These are phyloP conservation scores for Ophiostoma ulmi DNA, from an alignment of 2,329 filamentous ascomycete genomes.

Conservation along the genomic window DNA sequence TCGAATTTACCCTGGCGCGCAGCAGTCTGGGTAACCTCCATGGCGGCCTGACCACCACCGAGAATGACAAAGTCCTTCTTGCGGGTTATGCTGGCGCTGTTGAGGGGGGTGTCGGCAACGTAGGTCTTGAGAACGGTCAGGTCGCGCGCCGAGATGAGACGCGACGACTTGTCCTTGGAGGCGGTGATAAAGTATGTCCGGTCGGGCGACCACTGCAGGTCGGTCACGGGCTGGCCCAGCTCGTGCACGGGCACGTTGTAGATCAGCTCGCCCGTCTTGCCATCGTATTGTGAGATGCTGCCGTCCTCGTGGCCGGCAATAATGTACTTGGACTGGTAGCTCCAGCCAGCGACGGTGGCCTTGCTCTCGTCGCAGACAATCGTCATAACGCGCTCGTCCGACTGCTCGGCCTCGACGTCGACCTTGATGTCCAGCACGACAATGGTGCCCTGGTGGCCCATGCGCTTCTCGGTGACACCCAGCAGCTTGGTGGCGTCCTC, in stretches of 20 bases:
- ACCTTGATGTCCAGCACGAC: constrained; percentile 84
- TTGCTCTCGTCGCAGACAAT: constrained; percentile 96
- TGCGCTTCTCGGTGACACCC: constrained; percentile 96
- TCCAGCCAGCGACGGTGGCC: constrained; percentile 95
- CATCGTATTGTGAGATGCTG: constrained; percentile 84
- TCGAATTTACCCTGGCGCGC: constrained; percentile 98
- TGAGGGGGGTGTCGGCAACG: constrained; percentile 85
- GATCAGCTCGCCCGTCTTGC: constrained; percentile 96
- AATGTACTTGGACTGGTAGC: constrained; percentile 90
- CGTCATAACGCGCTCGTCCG: constrained; percentile 71
- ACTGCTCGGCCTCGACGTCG: constrained; percentile 77
- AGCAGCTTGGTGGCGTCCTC: constrained; percentile 87
- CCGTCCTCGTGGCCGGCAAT: constrained; percentile 97
- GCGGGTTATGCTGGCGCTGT: constrained; percentile 87
- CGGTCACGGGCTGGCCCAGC: constrained; percentile 74
- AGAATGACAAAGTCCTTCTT: constrained; percentile 98
- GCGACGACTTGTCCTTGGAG: constrained; percentile 95
- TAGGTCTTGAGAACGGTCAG: constrained; percentile 93
- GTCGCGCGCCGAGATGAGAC: constrained; percentile 81
- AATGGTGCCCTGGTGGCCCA: constrained; percentile 92
- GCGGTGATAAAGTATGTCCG: constrained; percentile 98
- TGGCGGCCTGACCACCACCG: constrained; percentile 94
- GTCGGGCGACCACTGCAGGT: constrained; percentile 91
- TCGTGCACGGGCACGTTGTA: constrained; percentile 93
- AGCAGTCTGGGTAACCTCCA: constrained; percentile 95